A percentile compares a stretch with the other conserved stretches of the same genome.
Conservation (phyloP, 352 stramenopile species). For the Aphanomyces astaci region DNA sequence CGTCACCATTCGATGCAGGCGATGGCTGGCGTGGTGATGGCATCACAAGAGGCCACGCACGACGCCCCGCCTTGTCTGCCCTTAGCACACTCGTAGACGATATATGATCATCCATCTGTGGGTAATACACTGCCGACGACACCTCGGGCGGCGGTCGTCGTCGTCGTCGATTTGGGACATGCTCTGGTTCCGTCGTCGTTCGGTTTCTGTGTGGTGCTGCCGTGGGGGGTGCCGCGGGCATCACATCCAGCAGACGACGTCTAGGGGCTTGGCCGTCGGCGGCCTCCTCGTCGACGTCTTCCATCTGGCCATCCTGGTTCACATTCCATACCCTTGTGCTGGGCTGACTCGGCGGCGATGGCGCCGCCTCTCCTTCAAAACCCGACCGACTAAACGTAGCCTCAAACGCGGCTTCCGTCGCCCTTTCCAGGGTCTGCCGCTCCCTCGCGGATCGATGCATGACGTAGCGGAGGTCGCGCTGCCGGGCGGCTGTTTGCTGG, state of each 20-base stretch:
- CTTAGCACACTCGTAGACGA: no score
- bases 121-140: not conserved
- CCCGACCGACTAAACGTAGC: not conserved
- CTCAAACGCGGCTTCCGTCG: not conserved
- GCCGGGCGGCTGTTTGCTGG: not conserved
- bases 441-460: not conserved
- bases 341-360: not conserved
- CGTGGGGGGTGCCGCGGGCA: no score
- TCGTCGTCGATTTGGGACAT: not conserved
- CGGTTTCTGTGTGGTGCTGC: no score
- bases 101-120: not conserved
- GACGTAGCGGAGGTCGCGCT: not conserved
- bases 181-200: no score
- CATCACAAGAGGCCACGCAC: no score
- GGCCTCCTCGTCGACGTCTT: no score
- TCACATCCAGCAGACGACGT: not conserved
- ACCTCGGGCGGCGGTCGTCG: not conserved
- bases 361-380: not conserved
- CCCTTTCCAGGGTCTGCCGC: not conserved
- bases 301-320: not conserved
- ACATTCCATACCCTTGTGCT: not conserved
- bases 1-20: no score
- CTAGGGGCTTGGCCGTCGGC: no score
- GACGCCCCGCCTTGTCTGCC: no score
- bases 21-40: no score